Evolutionary conservation across 768 basidiomycete species (phyloP), one percentile per base, ranked within the genome.

Genomic region (Trametes cubensis): DNA sequence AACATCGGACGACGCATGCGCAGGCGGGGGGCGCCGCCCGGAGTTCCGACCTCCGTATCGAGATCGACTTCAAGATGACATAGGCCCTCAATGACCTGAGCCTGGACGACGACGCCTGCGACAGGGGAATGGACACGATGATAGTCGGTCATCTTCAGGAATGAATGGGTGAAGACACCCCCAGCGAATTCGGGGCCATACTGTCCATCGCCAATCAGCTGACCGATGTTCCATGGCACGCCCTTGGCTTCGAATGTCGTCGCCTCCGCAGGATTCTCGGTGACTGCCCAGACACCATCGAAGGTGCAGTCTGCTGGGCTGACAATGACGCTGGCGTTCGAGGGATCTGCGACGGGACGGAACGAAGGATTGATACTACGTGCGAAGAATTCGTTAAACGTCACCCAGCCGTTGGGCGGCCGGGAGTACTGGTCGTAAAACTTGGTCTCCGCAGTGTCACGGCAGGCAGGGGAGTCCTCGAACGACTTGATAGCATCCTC

Each of bases 81-180:
- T 38, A 68, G 39, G 54, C 67, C 67, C 3, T 28, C 28, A 28
- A 4, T 64, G 54, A 68, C 56, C 18, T 54, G 53, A 14, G 67
- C 64, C 47, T 66, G 59, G 49, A 64, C 30, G 48, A 68, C 65
- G 18, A 15, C 54, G 46, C 67, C 67, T 2, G 58, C 28, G 21
- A 68, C 62, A n/a, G 67, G 67, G 30, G 67, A 64, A 60, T 68
- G 67, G 57, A 61, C 62, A 28, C 67, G 64, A 53, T 68, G 67
- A 57, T 68, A 68, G 60, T 68, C 65, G 30, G 34, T 45, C 41
- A 62, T 51, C 40, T 48, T 49, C n/a, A 68, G 65, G 62, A 68
- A 64, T 5, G 64, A 55, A 54, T 68, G 67, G n/a, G 54, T 57
- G 57, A 66, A 68, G 30, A 49, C 47, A 30, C 64, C 64, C 23